Evolutionary conservation across 495 filamentous ascomycete species (phyloP).

Genomic region (Xylaria cubensis): DNA sequence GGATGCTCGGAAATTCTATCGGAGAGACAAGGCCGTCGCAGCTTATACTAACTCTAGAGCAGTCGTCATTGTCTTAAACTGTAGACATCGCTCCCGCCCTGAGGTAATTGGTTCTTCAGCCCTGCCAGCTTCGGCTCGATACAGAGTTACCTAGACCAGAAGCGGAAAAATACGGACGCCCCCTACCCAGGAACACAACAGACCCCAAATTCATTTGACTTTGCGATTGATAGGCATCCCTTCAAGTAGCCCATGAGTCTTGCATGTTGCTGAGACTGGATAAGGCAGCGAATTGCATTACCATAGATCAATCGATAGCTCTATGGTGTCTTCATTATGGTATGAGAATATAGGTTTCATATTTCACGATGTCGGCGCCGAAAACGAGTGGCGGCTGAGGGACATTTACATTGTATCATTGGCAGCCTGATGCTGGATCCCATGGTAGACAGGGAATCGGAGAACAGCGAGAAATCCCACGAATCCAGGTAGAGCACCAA

Average conservation of each 20-base stretch:
- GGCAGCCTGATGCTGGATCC: not conserved
- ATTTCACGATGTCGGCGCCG: not conserved
- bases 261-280: not conserved
- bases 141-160: not conserved
- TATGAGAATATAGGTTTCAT: not conserved
- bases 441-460: not conserved
- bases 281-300: too few relatives aligned
- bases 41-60: not conserved
- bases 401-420: not conserved
- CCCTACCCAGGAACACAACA: not conserved
- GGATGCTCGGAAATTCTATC: not conserved
- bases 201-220: not conserved
- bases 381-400: not conserved
- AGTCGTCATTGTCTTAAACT: not conserved
- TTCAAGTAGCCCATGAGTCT: not conserved
- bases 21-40: constrained; percentile 13
- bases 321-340: not conserved
- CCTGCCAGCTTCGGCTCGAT: constrained; percentile 10
- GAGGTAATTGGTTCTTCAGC: not conserved
- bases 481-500: not conserved
- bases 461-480: not conserved
- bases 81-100: too few relatives aligned
- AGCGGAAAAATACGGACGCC: not conserved
- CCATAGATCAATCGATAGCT: not conserved
- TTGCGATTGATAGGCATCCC: not conserved